Conservation (phyloP, 768 basidiomycete genomes). For the Podaxis sp. region DNA sequence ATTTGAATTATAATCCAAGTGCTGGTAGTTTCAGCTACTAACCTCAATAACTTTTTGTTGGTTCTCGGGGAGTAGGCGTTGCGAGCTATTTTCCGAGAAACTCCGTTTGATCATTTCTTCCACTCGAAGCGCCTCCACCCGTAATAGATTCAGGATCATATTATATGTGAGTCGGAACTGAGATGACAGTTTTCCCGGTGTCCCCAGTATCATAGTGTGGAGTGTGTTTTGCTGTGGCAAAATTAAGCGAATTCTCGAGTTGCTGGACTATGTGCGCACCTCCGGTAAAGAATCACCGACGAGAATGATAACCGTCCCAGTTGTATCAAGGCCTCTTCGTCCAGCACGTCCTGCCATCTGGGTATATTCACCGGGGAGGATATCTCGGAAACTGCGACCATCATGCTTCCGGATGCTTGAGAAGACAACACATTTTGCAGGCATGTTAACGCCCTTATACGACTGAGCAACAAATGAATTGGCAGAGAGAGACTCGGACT, state of each 20-base stretch:
- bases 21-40: conserved; percentile 22
- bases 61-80: conserved; percentile 88
- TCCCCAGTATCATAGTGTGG: conserved; percentile 91
- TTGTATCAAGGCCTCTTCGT: conserved; percentile 90
- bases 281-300: conserved; percentile 85
- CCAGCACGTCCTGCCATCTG: conserved; percentile 99
- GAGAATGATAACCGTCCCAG: conserved; percentile 93
- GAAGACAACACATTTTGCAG: conserved; percentile 95
- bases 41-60: conserved; percentile 88
- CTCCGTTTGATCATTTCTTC: conserved; percentile 99
- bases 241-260: conserved; percentile 1
- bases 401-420: conserved; percentile 95
- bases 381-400: conserved; percentile 87
- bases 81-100: conserved; percentile 97
- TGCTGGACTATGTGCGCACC: conserved; percentile 39
- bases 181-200: conserved; percentile 86
- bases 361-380: conserved; percentile 91
- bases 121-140: conserved; percentile 93
- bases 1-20: background rate
- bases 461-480: conserved; percentile 6
- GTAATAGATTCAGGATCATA: conserved; percentile 96
- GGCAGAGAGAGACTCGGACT: conserved; percentile 20
- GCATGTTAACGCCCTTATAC: conserved; percentile 96
- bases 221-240: conserved; percentile 66
- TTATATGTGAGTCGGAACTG: conserved; percentile 99